phyloP scores from a whole-genome alignment of 768 basidiomycete species.

The Galerina sulciceps region DNA sequence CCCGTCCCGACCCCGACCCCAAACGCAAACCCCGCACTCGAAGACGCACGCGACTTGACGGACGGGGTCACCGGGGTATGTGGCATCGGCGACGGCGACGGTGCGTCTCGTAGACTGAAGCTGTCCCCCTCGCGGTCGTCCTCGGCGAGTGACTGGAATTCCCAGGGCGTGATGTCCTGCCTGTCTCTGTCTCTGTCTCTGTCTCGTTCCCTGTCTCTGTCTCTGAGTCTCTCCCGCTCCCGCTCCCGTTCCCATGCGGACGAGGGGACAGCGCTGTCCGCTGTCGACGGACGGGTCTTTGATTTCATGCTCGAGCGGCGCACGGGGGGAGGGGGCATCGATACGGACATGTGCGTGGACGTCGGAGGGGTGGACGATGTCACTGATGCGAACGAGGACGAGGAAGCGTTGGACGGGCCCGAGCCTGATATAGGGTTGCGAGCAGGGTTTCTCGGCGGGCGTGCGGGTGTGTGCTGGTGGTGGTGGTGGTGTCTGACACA shows the following conservation, averaged over 20 bases:
- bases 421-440: constrained; percentile 8
- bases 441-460: constrained; percentile 38
- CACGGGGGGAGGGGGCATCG: constrained; percentile 8
- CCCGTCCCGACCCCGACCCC: constrained; percentile 10
- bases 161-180: constrained; percentile 36
- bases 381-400: neutral
- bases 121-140: neutral
- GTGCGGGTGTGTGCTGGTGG: constrained; percentile 24
- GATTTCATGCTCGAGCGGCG: constrained; percentile 3
- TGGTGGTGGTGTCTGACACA: constrained; percentile 17
- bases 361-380: neutral
- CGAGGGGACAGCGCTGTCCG: constrained; percentile 16
- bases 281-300: constrained; percentile 28
- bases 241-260: neutral
- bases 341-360: neutral
- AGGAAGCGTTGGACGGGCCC: neutral
- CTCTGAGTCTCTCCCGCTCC: neutral
- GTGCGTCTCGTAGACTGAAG: neutral
- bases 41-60: constrained; percentile 2
- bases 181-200: constrained; percentile 8
- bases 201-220: constrained; percentile 5
- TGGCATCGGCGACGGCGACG: neutral
- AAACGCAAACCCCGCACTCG: neutral
- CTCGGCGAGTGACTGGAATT: constrained; percentile 18
- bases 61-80: neutral